Conservation (phyloP, 2,329 filamentous ascomycete species). For the Diplodia sapinea region DNA sequence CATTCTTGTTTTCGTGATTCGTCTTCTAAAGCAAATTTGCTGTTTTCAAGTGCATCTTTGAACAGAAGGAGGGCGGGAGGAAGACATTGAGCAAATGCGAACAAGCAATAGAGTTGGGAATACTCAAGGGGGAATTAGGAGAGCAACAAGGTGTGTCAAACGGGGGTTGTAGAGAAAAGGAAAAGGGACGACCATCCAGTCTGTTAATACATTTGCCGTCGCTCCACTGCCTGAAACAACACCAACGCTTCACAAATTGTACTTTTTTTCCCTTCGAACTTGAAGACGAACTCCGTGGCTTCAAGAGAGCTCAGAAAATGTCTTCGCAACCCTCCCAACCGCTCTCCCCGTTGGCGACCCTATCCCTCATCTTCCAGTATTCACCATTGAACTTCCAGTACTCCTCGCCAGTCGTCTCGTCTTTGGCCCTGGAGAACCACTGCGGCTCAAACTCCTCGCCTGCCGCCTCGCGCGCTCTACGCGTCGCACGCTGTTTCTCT, state of each 20-base stretch:
- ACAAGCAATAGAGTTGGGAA: background rate
- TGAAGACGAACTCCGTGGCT: background rate
- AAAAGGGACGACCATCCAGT: conserved; percentile 8
- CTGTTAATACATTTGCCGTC: conserved; percentile 17
- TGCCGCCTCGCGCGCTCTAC: conserved; percentile 72
- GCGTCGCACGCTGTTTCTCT: conserved; percentile 81
- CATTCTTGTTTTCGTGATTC: conserved; percentile 14
- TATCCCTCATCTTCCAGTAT: conserved; percentile 81
- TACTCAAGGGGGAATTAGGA: background rate
- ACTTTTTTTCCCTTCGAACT: background rate
- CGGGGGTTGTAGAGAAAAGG: background rate
- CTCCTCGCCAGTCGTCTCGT: conserved; percentile 81
- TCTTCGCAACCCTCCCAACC: conserved; percentile 76
- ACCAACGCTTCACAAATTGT: conserved; percentile 8
- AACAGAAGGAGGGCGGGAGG: background rate
- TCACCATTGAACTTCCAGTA: conserved; percentile 89
- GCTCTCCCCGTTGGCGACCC: conserved; percentile 66
- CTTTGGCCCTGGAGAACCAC: conserved; percentile 80
- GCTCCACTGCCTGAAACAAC: background rate
- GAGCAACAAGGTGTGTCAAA: background rate
- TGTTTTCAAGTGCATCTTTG: background rate
- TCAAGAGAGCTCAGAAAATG: conserved; percentile 63
- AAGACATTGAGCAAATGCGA: background rate
- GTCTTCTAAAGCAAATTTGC: background rate
- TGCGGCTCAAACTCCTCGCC: conserved; percentile 83